Conservation (phyloP, 352 stramenopile species). For the Globisporangium cederbergense region DNA sequence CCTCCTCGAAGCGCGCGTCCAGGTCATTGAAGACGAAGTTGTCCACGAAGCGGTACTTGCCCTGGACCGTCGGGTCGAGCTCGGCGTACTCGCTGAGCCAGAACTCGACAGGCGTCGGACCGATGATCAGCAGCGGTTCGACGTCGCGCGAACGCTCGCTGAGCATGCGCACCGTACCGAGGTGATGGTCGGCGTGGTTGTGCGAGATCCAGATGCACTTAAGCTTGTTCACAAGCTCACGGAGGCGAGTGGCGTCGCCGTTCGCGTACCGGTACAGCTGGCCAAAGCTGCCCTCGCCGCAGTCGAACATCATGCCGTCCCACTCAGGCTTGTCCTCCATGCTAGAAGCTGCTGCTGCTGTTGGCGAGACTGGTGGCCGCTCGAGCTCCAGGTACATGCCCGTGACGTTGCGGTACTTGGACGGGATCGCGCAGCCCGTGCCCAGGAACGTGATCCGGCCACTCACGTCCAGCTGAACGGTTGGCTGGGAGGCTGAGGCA, state of each 20-base stretch:
- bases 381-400: constrained; percentile 90
- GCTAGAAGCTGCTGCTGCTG: not conserved
- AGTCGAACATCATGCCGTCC: constrained; percentile 91
- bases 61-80: constrained; percentile 70
- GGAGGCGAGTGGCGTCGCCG: constrained; percentile 37
- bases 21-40: constrained; percentile 83
- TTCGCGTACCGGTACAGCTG: constrained; percentile 82
- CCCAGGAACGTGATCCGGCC: constrained; percentile 91
- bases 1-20: constrained; percentile 33
- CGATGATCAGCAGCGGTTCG: constrained; percentile 89
- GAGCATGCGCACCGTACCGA: constrained; percentile 92
- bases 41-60: constrained; percentile 88
- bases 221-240: constrained; percentile 62
- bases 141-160: constrained; percentile 52
- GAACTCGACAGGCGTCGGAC: constrained; percentile 77
- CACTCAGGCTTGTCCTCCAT: constrained; percentile 9
- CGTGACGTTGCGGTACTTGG: constrained; percentile 98
- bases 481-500: not conserved
- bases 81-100: constrained; percentile 92
- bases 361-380: not conserved
- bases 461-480: not conserved
- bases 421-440: constrained; percentile 96
- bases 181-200: constrained; percentile 97
- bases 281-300: constrained; percentile 94
- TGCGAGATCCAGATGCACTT: constrained; percentile 97